Percentiles rank a stretch among this genome's conserved stretches.
Evolutionary conservation across 805 yeast genomes (phyloP).

Genomic region (Cyberlindnera nakhonratchasimensis): DNA sequence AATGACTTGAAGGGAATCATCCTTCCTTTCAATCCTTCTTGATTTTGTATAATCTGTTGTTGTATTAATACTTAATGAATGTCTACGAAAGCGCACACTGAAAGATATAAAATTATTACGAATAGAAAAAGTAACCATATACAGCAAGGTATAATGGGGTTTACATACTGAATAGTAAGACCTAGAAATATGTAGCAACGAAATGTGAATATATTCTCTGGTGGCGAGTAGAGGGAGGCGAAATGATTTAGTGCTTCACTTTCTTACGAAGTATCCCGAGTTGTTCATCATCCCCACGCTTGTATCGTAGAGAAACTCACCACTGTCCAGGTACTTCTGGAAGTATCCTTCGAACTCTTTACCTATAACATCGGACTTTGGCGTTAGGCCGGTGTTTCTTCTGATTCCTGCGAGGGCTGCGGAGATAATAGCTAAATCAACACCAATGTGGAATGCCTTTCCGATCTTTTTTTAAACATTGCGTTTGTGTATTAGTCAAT

Average conservation of each 20-base stretch:
- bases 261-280: conserved; percentile 70
- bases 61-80: not conserved
- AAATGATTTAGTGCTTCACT: conserved; percentile 25
- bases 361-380: conserved; percentile 46
- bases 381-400: conserved; percentile 66
- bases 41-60: not conserved
- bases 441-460: conserved; percentile 52
- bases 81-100: not conserved
- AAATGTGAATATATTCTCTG: not conserved
- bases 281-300: conserved; percentile 65
- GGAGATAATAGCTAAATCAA: conserved; percentile 60
- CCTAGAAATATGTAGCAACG: not conserved
- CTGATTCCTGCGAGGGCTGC: conserved; percentile 71
- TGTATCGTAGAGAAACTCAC: conserved; percentile 80
- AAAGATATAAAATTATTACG: too few relatives aligned
- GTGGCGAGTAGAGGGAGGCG: not conserved
- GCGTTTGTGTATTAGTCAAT: too few relatives aligned
- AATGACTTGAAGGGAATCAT: conserved; percentile 20
- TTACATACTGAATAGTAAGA: too few relatives aligned
- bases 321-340: conserved; percentile 68
- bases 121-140: too few relatives aligned
- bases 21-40: conserved; percentile 27
- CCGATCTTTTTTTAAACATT: conserved; percentile 41
- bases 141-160: not conserved
- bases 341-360: conserved; percentile 49